Base-by-base conservation (phyloP, 805 yeast species). In the Candida glaebosa region DNA sequence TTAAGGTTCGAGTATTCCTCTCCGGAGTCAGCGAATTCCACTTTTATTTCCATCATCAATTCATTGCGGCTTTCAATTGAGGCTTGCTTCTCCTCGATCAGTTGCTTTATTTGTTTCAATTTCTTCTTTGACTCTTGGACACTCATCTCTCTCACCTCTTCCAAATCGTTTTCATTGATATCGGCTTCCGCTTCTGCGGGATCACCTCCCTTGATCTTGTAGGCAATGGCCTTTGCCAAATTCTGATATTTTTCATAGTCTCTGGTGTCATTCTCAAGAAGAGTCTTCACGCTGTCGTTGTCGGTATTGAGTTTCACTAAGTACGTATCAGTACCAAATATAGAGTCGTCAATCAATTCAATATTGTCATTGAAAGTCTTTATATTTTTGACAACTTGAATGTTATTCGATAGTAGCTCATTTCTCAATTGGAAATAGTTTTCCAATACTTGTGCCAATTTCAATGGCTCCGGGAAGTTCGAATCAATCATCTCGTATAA, bases 401-500 rank as follows among this genome's bases (percentile, higher is more conserved):
- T 47, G 33, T 67, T 58, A 17, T 49, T 45, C 10, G 44, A 48
- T 14, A 64, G 45, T 30, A 56, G 46, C 3, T 52, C 37, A 2
- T 45, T 46, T 45, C 89, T 66, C 40, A 71, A 65, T 31, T 70
- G 67, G 33, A 88, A 64, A 53, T 85, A 85, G 22, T 65, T 69
- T 32, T 73, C 71, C 18, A 89, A 59, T 8, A 75, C 63, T 16
- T 72, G 73, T 0, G 95, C 84, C 42, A 89, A 70, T 39, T 73
- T 80, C 1, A 88, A 74, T 3, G 93, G 78, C 46, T 87, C 97
- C 0, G 96, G 96, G 58, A 83, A 83, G 48, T 75, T 78, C 12
- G 69, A 68, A 36, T 88, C 96, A 19, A 87, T 67, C 7, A 76
- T 60, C 16, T 79, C 83, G 31, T 60, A 58, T 38, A 77, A 57